Conservation (phyloP, 78 protist genomes). For the Planoprotostelium fungivorum region DNA sequence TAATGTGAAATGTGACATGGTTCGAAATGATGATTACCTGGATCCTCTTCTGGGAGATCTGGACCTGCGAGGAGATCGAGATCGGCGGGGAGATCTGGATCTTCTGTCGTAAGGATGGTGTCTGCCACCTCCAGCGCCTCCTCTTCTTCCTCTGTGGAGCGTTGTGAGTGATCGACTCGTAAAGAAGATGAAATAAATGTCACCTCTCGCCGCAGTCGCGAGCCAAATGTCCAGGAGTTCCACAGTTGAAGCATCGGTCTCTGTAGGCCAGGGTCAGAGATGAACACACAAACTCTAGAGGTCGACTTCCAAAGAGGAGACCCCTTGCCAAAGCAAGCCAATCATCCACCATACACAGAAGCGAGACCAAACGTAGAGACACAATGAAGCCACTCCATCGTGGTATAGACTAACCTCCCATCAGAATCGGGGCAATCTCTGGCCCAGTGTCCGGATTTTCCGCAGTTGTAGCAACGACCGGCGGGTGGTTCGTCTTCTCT, state of each 20-base stretch:
- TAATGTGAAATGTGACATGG: background rate
- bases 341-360: background rate
- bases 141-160: background rate
- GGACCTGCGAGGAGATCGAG: background rate
- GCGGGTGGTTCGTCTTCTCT: background rate
- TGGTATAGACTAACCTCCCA: background rate
- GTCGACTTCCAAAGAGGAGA: background rate
- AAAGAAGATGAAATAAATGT: background rate
- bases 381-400: background rate
- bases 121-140: too few species aligned
- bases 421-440: background rate
- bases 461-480: background rate
- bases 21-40: too few species aligned
- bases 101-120: background rate
- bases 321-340: background rate
- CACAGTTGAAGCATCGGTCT: slow-evolving; percentile 17
- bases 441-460: background rate
- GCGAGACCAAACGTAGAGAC: background rate
- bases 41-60: background rate
- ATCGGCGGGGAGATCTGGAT: background rate
- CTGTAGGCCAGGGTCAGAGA: background rate
- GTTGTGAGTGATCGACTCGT: background rate
- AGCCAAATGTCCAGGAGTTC: slow-evolving; percentile 1
- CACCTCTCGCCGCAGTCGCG: slow-evolving; percentile 16
- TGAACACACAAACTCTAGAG: background rate